These are phyloP conservation scores for Colletotrichum sp. DNA, from an alignment of 2,329 filamentous ascomycete species.

Conservation along the genomic window DNA sequence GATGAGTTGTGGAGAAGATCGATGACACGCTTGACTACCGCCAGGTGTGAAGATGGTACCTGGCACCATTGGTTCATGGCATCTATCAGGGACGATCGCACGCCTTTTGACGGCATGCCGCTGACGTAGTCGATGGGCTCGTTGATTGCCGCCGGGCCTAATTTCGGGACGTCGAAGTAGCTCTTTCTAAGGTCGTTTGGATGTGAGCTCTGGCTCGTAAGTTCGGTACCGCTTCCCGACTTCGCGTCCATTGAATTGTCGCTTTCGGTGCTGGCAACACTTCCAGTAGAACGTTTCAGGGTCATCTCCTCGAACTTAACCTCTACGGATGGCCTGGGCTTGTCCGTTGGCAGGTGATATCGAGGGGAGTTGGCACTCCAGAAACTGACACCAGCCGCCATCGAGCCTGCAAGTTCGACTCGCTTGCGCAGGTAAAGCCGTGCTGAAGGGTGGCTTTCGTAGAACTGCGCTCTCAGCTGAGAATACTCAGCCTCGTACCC, in stretches of 20 bases:
- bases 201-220: not conserved
- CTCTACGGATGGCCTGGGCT: not conserved
- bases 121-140: not conserved
- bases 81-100: not conserved
- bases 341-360: not conserved
- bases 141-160: conserved; percentile 22
- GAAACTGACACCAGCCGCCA: not conserved
- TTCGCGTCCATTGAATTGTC: not conserved
- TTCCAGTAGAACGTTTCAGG: not conserved
- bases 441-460: not conserved
- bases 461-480: not conserved
- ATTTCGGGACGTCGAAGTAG: not conserved
- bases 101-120: not conserved
- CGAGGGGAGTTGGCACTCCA: not conserved
- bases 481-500: not conserved
- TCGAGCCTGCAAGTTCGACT: not conserved
- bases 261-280: not conserved
- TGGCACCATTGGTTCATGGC: not conserved
- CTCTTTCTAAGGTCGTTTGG: not conserved
- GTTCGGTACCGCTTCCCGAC: not conserved
- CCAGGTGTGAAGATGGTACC: not conserved
- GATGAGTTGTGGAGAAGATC: not conserved
- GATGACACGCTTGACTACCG: not conserved
- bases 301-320: not conserved
- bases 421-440: not conserved